phyloP scores from a whole-genome alignment of 1,284 basidiomycete genomes.

The Irpex sp. region DNA sequence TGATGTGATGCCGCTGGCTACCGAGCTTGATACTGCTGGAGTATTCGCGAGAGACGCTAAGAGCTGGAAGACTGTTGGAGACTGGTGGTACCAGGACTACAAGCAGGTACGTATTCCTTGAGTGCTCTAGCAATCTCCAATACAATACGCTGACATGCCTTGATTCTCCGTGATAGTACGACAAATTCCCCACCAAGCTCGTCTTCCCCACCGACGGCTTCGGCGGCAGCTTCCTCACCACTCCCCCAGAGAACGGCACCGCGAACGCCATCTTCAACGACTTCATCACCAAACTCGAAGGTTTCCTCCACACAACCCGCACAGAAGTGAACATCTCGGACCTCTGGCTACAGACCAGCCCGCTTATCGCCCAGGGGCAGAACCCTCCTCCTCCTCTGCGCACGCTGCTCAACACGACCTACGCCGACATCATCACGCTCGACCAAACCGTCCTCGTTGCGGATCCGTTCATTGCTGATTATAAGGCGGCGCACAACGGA shows the following conservation, averaged over 20 bases:
- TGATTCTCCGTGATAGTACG: slow-evolving; percentile 20
- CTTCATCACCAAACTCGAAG: slow-evolving; percentile 33
- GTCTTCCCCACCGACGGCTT: slow-evolving; percentile 32
- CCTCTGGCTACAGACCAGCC: slow-evolving; percentile 30
- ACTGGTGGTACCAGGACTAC: slow-evolving; percentile 30
- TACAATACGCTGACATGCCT: slow-evolving; percentile 20
- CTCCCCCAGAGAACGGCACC: slow-evolving; percentile 24
- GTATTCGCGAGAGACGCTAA: slow-evolving; percentile 28
- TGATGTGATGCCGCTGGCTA: slow-evolving; percentile 36
- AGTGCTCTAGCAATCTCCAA: slow-evolving; percentile 7
- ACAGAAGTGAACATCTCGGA: slow-evolving; percentile 29
- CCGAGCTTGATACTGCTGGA: slow-evolving; percentile 31
- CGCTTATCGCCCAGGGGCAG: slow-evolving; percentile 19
- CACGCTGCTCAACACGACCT: slow-evolving; percentile 29
- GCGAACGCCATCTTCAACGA: slow-evolving; percentile 27
- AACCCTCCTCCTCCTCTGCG: slow-evolving; percentile 22
- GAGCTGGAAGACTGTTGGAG: slow-evolving; percentile 23
- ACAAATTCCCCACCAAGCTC: slow-evolving; percentile 31
- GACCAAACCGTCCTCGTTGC: slow-evolving; percentile 35
- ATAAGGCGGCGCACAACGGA: slow-evolving; percentile 32
- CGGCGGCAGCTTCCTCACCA: slow-evolving; percentile 25
- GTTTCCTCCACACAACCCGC: slow-evolving; percentile 30
- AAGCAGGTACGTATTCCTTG: slow-evolving; percentile 17
- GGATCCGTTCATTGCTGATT: slow-evolving; percentile 35
- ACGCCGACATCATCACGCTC: slow-evolving; percentile 32